Base-by-base conservation (phyloP, 257 asterid genomes). In the Prunella vulgaris region DNA sequence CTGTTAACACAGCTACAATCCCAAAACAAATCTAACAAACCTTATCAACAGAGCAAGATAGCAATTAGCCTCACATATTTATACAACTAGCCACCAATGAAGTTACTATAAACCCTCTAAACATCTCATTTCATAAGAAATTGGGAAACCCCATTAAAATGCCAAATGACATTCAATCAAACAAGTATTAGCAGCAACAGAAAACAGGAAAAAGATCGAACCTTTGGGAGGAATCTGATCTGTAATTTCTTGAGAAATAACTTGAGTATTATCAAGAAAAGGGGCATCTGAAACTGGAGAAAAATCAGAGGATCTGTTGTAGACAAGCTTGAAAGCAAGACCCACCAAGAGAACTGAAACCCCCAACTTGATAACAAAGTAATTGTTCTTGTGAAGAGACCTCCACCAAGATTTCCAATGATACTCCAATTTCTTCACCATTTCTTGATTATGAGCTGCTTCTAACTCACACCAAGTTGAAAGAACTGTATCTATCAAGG, bases 301-400 rank as follows among this genome's bases (percentile, higher is more conserved):
- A 56, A 83, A 74, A 46, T 70, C 85, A 62, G 67, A 63, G 63
- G 92, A 83, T 87, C 86, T 78, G 71, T 77, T 71, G 60, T 42
- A 77, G 5, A 86, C 74, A 21, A 88, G 80, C 80, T 73, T 78
- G 72, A 86, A 84, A 62, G 77, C 84, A 69, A 90, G 84, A 53
- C 78, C 92, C 71, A 84, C 76, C 5, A 90, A 57, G 2, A 93
- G 71, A 76, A 86, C 32, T 18, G 84, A 80, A 63, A 81, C 59
- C 14, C 92, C 90, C 71, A 88, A 49, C 82, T 88, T 90, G 17
- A 85, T 28, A 68, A 80, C 71, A 52, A 78, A 75, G 75, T 78
- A 74, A 69, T 80, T 86, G 57, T 71, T 80, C 84, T 82, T 89
- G 48, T 74, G 78, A 35, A 76, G 37, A 38, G 81, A 53, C 77